Conservation (phyloP, 345 rosid genomes). For the Syzygium aromaticum region DNA sequence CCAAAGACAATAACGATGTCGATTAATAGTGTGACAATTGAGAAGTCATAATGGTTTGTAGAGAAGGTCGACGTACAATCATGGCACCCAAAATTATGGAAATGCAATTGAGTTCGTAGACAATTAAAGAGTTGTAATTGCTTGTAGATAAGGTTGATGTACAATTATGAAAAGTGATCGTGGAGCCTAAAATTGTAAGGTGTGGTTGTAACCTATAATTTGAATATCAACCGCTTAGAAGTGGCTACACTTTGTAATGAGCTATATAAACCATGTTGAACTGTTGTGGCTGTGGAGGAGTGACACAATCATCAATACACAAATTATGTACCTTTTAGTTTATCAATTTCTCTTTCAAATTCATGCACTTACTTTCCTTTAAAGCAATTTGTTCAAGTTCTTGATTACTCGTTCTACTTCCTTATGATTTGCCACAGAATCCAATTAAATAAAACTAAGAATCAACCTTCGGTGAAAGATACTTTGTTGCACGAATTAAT, state of each 20-base stretch:
- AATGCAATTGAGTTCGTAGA: background rate
- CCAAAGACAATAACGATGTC: background rate
- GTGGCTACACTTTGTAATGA: background rate
- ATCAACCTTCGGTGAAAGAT: background rate
- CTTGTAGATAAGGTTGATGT: background rate
- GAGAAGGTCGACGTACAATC: background rate
- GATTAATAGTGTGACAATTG: background rate
- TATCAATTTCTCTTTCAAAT: background rate
- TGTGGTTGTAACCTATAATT: background rate
- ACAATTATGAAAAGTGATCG: background rate
- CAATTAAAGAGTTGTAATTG: background rate
- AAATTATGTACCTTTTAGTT: background rate
- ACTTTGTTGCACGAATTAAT: background rate
- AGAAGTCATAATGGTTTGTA: background rate
- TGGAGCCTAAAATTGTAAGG: too few relatives aligned
- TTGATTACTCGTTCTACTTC: background rate
- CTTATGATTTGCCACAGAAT: background rate
- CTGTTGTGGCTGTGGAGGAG: background rate
- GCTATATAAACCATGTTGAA: background rate
- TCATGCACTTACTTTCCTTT: background rate
- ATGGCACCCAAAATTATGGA: background rate
- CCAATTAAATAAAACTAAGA: background rate
- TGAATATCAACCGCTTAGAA: background rate
- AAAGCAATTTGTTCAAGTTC: background rate
- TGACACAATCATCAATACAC: background rate